Base-by-base conservation (phyloP, 371 early-diverging fungal species). In the Batkoa obscura region DNA sequence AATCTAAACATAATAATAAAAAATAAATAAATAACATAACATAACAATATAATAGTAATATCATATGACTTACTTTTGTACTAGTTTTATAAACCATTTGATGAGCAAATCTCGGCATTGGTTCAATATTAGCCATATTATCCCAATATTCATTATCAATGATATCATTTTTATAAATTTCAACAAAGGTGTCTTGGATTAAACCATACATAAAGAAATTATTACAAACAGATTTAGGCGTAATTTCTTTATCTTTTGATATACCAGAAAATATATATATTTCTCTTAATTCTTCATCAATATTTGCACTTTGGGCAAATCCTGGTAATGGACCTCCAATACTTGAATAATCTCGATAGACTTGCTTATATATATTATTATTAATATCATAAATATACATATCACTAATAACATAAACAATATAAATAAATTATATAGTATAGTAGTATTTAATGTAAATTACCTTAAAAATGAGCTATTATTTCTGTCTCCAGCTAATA, bases 401-500 rank as follows among this genome's bases (percentile, higher is more conserved):
- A 59, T 94, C 92, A 31, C 75, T 65, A 3, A 72, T 64, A 32
- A 50, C 64, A 43, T 41, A 54, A 43, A 8, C n/a, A 8, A n/a
- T 37, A 15, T 35, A 32, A n/a, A 45, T 3, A 34, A 15, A 35
- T 6, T 12, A 17, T 30, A 33, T 52, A 39, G 36, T n/a, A 12
- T 30, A 37, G 3, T 10, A 39, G n/a, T 39, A 15, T 4, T 31
- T 2, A n/a, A 38, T 32, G 46, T 32, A 23, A 2, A 13, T 23
- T 15, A 55, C 33, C 43, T 42, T 36, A 43, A 68, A 23, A 23
- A 23, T 23, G 23, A 88, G 80, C 56, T 85, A 84, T 60, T 80
- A 72, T 38, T 89, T 74, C 64, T 91, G 88, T 23, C 23, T 15
- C 91, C 91, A 32, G 90, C 89, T 62, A 94, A 81, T 39, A 95